phyloP scores from a whole-genome alignment of 2,329 filamentous ascomycete species.

The Pseudocercospora fuligena region DNA sequence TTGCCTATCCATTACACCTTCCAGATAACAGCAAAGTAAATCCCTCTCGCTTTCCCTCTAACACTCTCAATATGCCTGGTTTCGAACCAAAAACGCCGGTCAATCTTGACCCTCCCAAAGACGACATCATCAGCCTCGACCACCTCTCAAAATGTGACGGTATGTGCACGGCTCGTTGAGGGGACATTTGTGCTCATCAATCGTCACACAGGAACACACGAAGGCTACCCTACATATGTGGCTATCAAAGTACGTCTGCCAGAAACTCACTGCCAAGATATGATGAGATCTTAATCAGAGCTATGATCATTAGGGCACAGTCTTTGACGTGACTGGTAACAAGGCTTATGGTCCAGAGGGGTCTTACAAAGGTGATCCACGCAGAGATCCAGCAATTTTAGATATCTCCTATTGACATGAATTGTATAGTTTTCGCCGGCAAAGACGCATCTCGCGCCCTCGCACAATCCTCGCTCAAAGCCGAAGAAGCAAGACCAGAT shows the following conservation, averaged over 20 bases:
- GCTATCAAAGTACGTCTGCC: slow-evolving; percentile 58
- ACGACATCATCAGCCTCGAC: slow-evolving; percentile 81
- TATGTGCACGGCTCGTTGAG: slow-evolving; percentile 51
- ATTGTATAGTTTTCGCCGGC: slow-evolving; percentile 70
- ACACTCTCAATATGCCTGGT: slow-evolving; percentile 33
- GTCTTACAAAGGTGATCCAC: slow-evolving; percentile 73
- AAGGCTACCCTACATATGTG: slow-evolving; percentile 63
- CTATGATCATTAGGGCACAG: slow-evolving; percentile 67
- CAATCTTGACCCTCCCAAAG: slow-evolving; percentile 79
- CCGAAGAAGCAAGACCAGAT: slow-evolving; percentile 79
- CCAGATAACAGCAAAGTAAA: background rate
- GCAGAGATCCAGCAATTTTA: background rate
- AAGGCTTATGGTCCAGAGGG: slow-evolving; percentile 81
- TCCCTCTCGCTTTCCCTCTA: background rate
- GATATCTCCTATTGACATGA: background rate
- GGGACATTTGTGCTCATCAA: background rate
- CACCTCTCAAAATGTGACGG: slow-evolving; percentile 83
- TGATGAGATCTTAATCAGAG: background rate
- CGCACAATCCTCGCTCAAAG: slow-evolving; percentile 82
- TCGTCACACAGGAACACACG: slow-evolving; percentile 62
- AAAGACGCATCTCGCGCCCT: slow-evolving; percentile 95
- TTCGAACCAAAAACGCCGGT: slow-evolving; percentile 82
- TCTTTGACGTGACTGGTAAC: slow-evolving; percentile 94
- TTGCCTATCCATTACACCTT: background rate
- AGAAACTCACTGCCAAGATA: background rate